Percentiles rank a stretch among this genome's conserved stretches.
phyloP scores from a whole-genome alignment of 2,329 filamentous ascomycete genomes.

The Beauveria sp. region DNA sequence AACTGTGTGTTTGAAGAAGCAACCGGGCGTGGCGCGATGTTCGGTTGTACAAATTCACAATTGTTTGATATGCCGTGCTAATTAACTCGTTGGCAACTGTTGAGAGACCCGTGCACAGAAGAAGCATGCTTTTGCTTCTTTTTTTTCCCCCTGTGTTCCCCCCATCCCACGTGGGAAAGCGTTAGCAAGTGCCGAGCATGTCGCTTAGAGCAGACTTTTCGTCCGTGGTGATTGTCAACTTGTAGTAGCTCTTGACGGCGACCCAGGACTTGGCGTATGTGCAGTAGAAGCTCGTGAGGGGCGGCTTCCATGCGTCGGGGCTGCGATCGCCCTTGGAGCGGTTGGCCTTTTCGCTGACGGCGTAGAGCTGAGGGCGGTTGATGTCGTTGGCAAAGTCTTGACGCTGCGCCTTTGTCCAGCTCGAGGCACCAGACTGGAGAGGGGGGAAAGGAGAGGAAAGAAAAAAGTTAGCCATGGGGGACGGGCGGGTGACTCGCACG shows the following conservation, averaged over 20 bases:
- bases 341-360: slow-evolving; percentile 74
- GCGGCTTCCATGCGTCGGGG: slow-evolving; percentile 71
- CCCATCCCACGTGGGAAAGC: too few relatives aligned
- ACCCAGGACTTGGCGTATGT: slow-evolving; percentile 72
- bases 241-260: slow-evolving; percentile 67
- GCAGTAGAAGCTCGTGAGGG: slow-evolving; percentile 63
- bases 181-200: slow-evolving; percentile 56
- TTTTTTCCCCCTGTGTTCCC: background rate
- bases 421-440: slow-evolving; percentile 56
- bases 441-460: too few relatives aligned
- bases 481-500: background rate
- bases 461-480: background rate
- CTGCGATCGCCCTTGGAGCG: slow-evolving; percentile 63
- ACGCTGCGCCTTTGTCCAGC: slow-evolving; percentile 63
- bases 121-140: background rate
- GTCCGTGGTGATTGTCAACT: slow-evolving; percentile 58
- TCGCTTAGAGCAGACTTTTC: slow-evolving; percentile 62
- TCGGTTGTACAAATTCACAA: slow-evolving; percentile 3
- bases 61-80: slow-evolving; percentile 11
- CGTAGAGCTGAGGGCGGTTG: slow-evolving; percentile 65
- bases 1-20: background rate
- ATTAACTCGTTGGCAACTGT: background rate
- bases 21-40: background rate
- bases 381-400: slow-evolving; percentile 72
- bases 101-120: background rate